phyloP scores from a whole-genome alignment of 1,284 basidiomycete genomes.

The Ceratobasidium sp. region DNA sequence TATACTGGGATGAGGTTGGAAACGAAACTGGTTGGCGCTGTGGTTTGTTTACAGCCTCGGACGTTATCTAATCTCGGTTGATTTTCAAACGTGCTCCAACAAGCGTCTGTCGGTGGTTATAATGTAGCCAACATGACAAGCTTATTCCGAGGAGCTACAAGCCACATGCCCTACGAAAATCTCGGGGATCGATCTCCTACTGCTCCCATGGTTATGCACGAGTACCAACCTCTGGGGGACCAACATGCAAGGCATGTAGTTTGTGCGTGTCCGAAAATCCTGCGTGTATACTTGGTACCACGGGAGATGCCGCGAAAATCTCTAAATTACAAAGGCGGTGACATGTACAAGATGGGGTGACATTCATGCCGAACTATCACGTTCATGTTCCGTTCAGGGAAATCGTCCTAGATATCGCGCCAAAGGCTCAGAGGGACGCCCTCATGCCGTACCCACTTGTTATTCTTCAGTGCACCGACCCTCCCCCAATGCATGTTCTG shows the following conservation, averaged over 20 bases:
- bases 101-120: conserved; percentile 9
- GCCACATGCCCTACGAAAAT: conserved; percentile 6
- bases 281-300: background rate
- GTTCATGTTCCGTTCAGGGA: background rate
- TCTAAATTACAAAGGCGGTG: background rate
- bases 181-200: background rate
- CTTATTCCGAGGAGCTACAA: background rate
- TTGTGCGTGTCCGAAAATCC: background rate
- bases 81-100: no score
- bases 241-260: background rate
- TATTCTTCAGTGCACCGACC: conserved; percentile 8
- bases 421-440: conserved; percentile 17
- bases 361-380: background rate
- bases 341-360: background rate
- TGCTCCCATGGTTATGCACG: background rate
- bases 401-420: conserved; percentile 8
- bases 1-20: background rate
- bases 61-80: background rate
- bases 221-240: background rate
- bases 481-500: conserved; percentile 27
- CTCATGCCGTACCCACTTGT: conserved; percentile 18
- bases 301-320: background rate
- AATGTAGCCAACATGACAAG: background rate
- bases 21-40: background rate
- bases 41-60: background rate